Evolutionary conservation across 257 asterid genomes (phyloP).

Genomic region (Linderniella brevidens): DNA sequence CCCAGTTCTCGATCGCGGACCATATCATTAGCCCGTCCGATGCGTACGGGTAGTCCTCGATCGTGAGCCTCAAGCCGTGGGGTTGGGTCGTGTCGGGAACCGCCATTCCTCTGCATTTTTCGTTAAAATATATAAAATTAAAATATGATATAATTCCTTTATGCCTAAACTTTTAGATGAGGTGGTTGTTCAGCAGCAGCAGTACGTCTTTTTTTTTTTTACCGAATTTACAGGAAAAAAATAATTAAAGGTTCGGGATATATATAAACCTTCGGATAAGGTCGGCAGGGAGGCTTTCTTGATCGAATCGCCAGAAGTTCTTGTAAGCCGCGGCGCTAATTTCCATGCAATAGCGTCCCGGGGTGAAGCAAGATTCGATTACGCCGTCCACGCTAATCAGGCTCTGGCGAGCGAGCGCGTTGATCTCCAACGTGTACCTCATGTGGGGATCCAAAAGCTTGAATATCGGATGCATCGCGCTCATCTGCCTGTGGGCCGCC

Average conservation of each 20-base stretch:
- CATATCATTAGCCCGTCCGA: slow-evolving; percentile 83
- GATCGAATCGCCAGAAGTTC: slow-evolving; percentile 69
- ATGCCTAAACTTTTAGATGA: too few species aligned
- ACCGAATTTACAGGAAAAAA: too few species aligned
- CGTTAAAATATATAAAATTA: too few species aligned
- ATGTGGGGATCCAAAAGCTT: slow-evolving; percentile 95
- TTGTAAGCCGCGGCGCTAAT: slow-evolving; percentile 88
- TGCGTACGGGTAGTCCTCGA: slow-evolving; percentile 88
- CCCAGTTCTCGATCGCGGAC: slow-evolving; percentile 62
- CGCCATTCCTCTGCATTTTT: slow-evolving; percentile 71
- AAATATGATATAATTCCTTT: too few species aligned
- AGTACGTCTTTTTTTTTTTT: too few species aligned
- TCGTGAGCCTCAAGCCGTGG: slow-evolving; percentile 41
- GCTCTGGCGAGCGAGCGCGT: slow-evolving; percentile 72
- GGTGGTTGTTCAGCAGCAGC: too few species aligned
- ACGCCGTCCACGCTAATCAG: slow-evolving; percentile 75
- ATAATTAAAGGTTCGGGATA: too few species aligned
- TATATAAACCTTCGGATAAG: slow-evolving; percentile 65
- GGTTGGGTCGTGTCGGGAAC: slow-evolving; percentile 68
- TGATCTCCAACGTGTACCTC: slow-evolving; percentile 91
- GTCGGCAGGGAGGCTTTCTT: slow-evolving; percentile 88
- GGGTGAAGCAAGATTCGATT: slow-evolving; percentile 88
- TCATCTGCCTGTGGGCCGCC: slow-evolving; percentile 90
- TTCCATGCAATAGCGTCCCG: slow-evolving; percentile 92
- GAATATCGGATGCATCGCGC: slow-evolving; percentile 88